Evolutionary conservation across 2,329 filamentous ascomycete genomes (phyloP).

Genomic region (Lojkania enalia): DNA sequence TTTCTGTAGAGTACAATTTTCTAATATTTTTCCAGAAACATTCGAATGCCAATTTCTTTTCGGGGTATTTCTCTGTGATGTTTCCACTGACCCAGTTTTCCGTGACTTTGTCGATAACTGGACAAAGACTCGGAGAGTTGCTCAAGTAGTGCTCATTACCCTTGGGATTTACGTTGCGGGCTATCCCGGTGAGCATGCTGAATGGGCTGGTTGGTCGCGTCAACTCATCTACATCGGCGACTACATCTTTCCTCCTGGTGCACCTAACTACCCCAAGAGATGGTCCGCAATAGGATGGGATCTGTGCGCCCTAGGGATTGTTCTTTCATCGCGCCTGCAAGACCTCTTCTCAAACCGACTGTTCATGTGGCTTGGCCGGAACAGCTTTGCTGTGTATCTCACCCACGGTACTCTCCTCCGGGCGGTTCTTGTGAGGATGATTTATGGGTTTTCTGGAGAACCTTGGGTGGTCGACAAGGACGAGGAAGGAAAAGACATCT

Average conservation of each 20-base stretch:
- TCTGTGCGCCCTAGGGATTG: slow-evolving; percentile 55
- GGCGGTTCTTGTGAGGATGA: slow-evolving; percentile 55
- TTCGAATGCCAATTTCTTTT: slow-evolving; percentile 58
- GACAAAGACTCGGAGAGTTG: slow-evolving; percentile 44
- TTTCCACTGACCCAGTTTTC: slow-evolving; percentile 52
- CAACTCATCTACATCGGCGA: slow-evolving; percentile 47
- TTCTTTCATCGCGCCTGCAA: slow-evolving; percentile 54
- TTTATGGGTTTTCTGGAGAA: slow-evolving; percentile 55
- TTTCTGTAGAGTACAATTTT: background rate
- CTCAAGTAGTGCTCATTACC: slow-evolving; percentile 46
- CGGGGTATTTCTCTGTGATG: slow-evolving; percentile 57
- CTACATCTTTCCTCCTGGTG: slow-evolving; percentile 53
- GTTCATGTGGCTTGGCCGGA: slow-evolving; percentile 59
- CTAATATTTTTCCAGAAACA: slow-evolving; percentile 49
- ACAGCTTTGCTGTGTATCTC: slow-evolving; percentile 60
- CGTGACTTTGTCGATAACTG: slow-evolving; percentile 49
- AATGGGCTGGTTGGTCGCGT: slow-evolving; percentile 55
- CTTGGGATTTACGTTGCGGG: slow-evolving; percentile 54
- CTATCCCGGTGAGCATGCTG: slow-evolving; percentile 55
- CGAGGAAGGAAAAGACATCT: slow-evolving; percentile 46
- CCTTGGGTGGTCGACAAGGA: slow-evolving; percentile 46
- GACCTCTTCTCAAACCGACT: slow-evolving; percentile 54
- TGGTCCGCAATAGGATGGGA: slow-evolving; percentile 55
- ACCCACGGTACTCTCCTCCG: slow-evolving; percentile 58
- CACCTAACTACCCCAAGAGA: slow-evolving; percentile 47